Conservation (phyloP, 805 yeast species). For the Nematodospora valgi region DNA sequence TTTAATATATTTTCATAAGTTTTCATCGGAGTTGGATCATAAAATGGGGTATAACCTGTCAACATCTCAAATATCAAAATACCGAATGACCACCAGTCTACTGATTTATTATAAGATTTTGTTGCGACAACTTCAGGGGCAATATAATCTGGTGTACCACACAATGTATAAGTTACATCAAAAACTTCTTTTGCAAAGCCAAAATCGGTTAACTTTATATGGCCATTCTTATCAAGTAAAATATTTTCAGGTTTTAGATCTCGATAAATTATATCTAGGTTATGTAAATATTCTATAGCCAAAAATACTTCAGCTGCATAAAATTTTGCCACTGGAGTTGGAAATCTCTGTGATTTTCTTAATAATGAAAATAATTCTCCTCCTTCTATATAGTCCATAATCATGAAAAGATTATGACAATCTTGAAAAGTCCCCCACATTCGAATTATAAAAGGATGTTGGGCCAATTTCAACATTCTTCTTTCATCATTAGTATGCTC, state of each 20-base stretch:
- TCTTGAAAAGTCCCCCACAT: slow-evolving; percentile 72
- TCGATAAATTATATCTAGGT: slow-evolving; percentile 57
- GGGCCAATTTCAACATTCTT: slow-evolving; percentile 53
- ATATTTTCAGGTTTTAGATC: slow-evolving; percentile 63
- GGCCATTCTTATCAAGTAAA: slow-evolving; percentile 55
- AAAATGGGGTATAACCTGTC: slow-evolving; percentile 61
- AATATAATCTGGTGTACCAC: slow-evolving; percentile 64
- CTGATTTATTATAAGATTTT: slow-evolving; percentile 59
- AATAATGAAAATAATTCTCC: slow-evolving; percentile 57
- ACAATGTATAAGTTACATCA: slow-evolving; percentile 58
- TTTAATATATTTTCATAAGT: slow-evolving; percentile 57
- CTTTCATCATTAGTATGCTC: slow-evolving; percentile 65
- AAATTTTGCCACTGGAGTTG: slow-evolving; percentile 61
- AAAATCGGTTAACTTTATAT: slow-evolving; percentile 58
- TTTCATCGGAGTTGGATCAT: slow-evolving; percentile 61
- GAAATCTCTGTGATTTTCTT: slow-evolving; percentile 56
- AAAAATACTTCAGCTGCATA: slow-evolving; percentile 61
- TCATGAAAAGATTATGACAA: slow-evolving; percentile 53
- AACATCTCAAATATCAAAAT: slow-evolving; percentile 60
- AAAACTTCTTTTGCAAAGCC: slow-evolving; percentile 62
- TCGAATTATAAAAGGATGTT: slow-evolving; percentile 57
- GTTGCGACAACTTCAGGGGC: slow-evolving; percentile 67
- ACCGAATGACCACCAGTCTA: slow-evolving; percentile 67
- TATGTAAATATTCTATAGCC: slow-evolving; percentile 56
- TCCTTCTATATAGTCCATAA: slow-evolving; percentile 65